These are phyloP conservation scores for Grigorovia humatica DNA, from an alignment of 805 yeast species.

Conservation along the genomic window DNA sequence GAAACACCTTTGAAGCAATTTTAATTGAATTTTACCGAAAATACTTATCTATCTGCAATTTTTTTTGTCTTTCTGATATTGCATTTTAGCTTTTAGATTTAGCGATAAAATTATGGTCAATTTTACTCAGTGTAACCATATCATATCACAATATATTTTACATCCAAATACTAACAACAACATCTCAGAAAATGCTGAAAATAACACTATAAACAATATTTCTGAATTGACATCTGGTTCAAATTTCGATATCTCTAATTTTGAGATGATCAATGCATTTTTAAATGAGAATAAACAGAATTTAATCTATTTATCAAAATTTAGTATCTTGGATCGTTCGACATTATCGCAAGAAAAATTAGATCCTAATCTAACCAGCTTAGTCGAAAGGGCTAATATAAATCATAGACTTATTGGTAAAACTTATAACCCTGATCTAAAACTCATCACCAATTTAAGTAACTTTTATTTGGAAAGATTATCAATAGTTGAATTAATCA, in stretches of 20 bases:
- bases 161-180: no score
- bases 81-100: no score
- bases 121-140: background rate
- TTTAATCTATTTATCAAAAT: background rate
- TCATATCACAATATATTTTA: background rate
- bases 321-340: background rate
- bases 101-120: background rate
- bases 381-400: background rate
- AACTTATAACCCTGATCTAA: background rate
- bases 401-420: background rate
- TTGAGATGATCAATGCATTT: constrained; percentile 10
- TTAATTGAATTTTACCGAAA: no score
- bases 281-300: constrained; percentile 8
- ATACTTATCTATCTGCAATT: no score
- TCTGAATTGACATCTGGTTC: background rate
- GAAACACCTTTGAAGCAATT: background rate
- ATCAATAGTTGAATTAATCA: constrained; percentile 34
- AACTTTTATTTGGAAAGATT: constrained; percentile 35
- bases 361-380: background rate
- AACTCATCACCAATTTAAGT: no score
- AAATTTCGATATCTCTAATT: background rate
- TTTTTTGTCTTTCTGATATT: no score
- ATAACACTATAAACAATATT: no score
- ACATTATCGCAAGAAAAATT: no score
- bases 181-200: no score